Base-by-base conservation (phyloP, 306 rosid genomes). In the Hippophae rhamnoides region DNA sequence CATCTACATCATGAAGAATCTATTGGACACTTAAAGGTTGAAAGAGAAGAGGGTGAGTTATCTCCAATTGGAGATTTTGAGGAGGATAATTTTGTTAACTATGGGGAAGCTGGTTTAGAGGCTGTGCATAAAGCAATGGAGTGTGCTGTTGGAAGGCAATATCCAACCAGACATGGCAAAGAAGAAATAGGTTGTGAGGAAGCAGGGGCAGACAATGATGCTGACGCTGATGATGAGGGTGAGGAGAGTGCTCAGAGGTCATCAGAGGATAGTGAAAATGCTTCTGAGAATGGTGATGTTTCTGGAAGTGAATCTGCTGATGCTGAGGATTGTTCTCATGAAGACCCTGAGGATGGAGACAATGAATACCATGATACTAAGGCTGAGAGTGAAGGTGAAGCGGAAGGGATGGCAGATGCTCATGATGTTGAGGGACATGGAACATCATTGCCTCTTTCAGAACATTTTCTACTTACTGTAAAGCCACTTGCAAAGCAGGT, bases 351-450 rank as follows among this genome's bases (percentile, higher is more conserved):
- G 77, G 87, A 88, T 64, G 96, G 86, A 73, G 97, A 87, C 67
- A 73, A 82, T 60, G 84, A 66, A 57, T 75, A 60, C 65, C 84
- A 77, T 47, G 90, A 86, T 72, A 64, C 84, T 56, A 93, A 93
- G 77, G 99, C 81, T 8, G 99, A 93, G 85, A 93, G 99, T 81
- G 99, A 93, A 81, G 97, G 89, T 43, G 99, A 93, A 77, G 99
- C 89, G 18, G 99, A 93, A 81, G 99, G 95, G 62, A 82, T 78
- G 86, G 95, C 89, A 9, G 97, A 93, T 73, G 99, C 94, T 51
- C 86, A 86, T 72, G 99, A 93, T 58, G 85, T 72, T 63, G 99
- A 88, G 66, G 95, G 95, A 58, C 94, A 89, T 65, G 94, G 90
- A 71, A 73, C 67, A 26, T 72, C 89, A 56, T 72, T 93, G 67